phyloP scores from a whole-genome alignment of 768 basidiomycete species.

The Suillus subalutaceus region DNA sequence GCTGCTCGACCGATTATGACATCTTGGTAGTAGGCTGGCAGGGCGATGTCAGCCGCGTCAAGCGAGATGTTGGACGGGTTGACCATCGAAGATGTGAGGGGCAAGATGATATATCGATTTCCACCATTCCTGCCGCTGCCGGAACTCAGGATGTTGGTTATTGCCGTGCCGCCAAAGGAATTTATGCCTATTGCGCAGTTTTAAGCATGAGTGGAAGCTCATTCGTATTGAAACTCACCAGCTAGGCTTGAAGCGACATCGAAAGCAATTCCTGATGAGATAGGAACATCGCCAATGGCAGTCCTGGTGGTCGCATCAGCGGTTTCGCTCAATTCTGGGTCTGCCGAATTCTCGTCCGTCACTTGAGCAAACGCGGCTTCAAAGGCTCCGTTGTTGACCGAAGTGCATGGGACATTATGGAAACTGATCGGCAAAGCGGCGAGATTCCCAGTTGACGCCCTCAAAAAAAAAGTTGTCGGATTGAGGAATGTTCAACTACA shows the following conservation, averaged over 20 bases:
- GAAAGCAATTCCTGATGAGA: conserved; percentile 65
- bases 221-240: conserved; percentile 37
- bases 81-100: conserved; percentile 57
- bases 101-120: conserved; percentile 57
- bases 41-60: conserved; percentile 55
- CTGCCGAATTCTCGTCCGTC: conserved; percentile 48
- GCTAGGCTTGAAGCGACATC: conserved; percentile 57
- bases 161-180: conserved; percentile 55
- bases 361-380: conserved; percentile 59
- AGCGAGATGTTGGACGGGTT: conserved; percentile 75
- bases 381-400: conserved; percentile 59
- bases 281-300: conserved; percentile 65
- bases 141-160: conserved; percentile 61
- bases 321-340: conserved; percentile 56
- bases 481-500: conserved; percentile 54
- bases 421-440: conserved; percentile 62
- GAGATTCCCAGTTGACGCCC: conserved; percentile 71
- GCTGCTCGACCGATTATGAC: conserved; percentile 60
- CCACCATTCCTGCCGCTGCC: conserved; percentile 71
- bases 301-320: conserved; percentile 64
- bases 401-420: conserved; percentile 54
- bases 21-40: conserved; percentile 60
- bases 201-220: neutral
- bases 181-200: conserved; percentile 49
- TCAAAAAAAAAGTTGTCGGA: conserved; percentile 44